Evolutionary conservation across 768 basidiomycete genomes (phyloP).

Genomic region (Mycena olivaceomarginata): DNA sequence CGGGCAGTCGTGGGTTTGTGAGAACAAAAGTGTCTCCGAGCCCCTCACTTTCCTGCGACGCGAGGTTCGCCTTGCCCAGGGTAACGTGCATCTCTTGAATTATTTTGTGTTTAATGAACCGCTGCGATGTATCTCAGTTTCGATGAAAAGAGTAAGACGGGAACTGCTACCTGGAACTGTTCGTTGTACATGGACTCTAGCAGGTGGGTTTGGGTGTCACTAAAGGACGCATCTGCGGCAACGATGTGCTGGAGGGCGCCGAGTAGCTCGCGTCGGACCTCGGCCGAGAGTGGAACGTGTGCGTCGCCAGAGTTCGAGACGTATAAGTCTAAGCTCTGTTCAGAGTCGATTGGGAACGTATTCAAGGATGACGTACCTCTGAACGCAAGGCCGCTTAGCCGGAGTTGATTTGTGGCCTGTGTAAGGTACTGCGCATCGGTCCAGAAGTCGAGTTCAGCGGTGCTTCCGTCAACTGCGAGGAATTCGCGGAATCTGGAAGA

Average conservation of each 20-base stretch:
- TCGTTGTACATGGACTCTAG: constrained; percentile 42
- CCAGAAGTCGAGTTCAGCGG: constrained; percentile 36
- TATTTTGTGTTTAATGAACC: constrained; percentile 43
- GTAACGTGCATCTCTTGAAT: constrained; percentile 44
- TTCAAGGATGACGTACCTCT: constrained; percentile 16
- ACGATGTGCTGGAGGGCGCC: constrained; percentile 35
- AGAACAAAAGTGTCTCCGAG: constrained; percentile 43
- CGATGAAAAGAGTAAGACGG: background rate
- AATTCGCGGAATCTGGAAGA: constrained; percentile 38
- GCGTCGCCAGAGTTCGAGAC: constrained; percentile 16
- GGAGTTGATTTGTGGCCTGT: constrained; percentile 26
- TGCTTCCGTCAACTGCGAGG: constrained; percentile 20
- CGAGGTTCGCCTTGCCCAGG: constrained; percentile 39
- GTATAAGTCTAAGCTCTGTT: constrained; percentile 29
- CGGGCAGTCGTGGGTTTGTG: constrained; percentile 44
- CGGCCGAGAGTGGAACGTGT: constrained; percentile 13
- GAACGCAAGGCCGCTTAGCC: constrained; percentile 19
- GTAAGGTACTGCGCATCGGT: constrained; percentile 37
- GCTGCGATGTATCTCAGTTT: constrained; percentile 20
- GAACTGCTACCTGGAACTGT: constrained; percentile 32
- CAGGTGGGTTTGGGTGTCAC: constrained; percentile 26
- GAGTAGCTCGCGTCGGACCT: constrained; percentile 36
- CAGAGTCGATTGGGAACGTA: background rate
- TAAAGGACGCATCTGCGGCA: constrained; percentile 24
- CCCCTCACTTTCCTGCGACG: constrained; percentile 34